A percentile compares a stretch with the other conserved stretches of the same genome.
Conservation (phyloP, 2,329 filamentous ascomycete genomes). For the Coniochaeta sp. region DNA sequence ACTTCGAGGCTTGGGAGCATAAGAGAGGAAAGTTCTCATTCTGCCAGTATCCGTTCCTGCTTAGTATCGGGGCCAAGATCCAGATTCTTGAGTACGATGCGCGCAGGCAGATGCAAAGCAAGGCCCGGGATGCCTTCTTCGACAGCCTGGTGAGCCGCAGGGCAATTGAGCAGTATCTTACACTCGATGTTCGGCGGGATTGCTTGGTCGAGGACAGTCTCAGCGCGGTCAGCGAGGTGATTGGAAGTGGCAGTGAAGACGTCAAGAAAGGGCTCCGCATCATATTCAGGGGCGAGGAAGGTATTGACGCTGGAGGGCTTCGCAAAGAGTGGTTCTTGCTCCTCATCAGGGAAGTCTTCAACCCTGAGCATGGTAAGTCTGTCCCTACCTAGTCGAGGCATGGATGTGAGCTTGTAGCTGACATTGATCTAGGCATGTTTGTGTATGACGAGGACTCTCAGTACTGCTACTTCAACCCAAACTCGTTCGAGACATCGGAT, state of each 20-base stretch:
- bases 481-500: conserved; percentile 83
- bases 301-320: conserved; percentile 81
- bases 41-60: conserved; percentile 85
- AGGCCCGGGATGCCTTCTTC: conserved; percentile 84
- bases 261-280: conserved; percentile 87
- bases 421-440: conserved; percentile 62
- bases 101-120: conserved; percentile 79
- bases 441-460: conserved; percentile 84
- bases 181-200: conserved; percentile 71
- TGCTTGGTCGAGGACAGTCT: conserved; percentile 86
- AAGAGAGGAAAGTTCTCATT: conserved; percentile 72
- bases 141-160: conserved; percentile 74
- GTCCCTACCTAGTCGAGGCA: background rate
- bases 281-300: conserved; percentile 81
- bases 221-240: conserved; percentile 74
- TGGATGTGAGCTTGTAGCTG: background rate
- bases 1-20: conserved; percentile 84
- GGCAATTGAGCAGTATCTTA: conserved; percentile 68
- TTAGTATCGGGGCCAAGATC: conserved; percentile 90
- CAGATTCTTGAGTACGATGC: conserved; percentile 85
- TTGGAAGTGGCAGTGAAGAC: conserved; percentile 73
- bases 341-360: conserved; percentile 82
- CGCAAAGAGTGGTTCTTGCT: conserved; percentile 94
- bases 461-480: conserved; percentile 89
- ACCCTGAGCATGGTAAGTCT: conserved; percentile 72